Evolutionary conservation across 1,284 basidiomycete species (phyloP).

Genomic region (Sphagnurus paluster): DNA sequence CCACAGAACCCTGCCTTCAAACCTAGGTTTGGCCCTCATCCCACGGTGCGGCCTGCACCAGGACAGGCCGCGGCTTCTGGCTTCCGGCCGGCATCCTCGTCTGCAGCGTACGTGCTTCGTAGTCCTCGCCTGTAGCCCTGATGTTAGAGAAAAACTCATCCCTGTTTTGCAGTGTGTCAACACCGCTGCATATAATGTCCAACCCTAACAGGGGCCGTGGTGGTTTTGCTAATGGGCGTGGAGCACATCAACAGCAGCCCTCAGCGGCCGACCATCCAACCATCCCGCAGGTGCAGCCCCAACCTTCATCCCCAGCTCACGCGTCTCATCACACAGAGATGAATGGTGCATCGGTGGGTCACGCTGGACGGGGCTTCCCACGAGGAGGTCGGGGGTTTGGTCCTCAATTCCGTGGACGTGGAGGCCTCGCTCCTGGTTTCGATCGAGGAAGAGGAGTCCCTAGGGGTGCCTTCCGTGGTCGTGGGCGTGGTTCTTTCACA

Average conservation of each 20-base stretch:
- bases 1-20: conserved; percentile 56
- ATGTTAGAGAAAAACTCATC: too few relatives aligned
- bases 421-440: conserved; percentile 35
- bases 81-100: conserved; percentile 48
- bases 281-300: conserved; percentile 9
- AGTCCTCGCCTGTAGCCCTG: conserved; percentile 2
- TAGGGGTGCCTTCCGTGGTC: conserved; percentile 43
- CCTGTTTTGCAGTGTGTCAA: too few relatives aligned
- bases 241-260: conserved; percentile 24
- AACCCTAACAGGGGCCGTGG: conserved; percentile 63
- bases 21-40: conserved; percentile 68
- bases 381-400: conserved; percentile 24
- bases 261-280: conserved; percentile 16
- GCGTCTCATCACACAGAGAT: not conserved
- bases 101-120: conserved; percentile 24
- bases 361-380: conserved; percentile 32
- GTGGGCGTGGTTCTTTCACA: conserved; percentile 40
- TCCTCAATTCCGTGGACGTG: conserved; percentile 35
- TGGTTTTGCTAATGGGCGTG: conserved; percentile 32
- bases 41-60: conserved; percentile 50
- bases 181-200: conserved; percentile 49
- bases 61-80: conserved; percentile 57
- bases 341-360: conserved; percentile 15
- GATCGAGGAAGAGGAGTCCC: conserved; percentile 39
- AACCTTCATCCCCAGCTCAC: not conserved